Percentiles rank a stretch among this genome's conserved stretches.
phyloP scores from a whole-genome alignment of 75 land plant species.

The Pinus taeda region DNA sequence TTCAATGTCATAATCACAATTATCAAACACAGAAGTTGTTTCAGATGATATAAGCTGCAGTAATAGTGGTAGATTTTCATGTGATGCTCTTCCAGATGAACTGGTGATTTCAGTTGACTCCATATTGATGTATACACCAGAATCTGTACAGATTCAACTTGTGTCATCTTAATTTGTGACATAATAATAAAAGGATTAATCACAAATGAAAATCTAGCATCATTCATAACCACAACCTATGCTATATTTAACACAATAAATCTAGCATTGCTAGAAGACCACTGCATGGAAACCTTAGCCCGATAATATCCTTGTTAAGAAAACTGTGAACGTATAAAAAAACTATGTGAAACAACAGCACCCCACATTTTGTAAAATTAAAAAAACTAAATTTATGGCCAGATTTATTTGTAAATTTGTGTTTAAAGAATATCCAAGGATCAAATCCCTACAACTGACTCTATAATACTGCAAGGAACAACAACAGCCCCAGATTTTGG shows the following conservation, averaged over 20 bases:
- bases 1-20: not conserved
- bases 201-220: not conserved
- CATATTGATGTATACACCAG: not conserved
- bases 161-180: not conserved
- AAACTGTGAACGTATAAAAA: not conserved
- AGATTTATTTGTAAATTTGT: not conserved
- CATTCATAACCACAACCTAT: not conserved
- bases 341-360: not conserved
- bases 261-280: not conserved
- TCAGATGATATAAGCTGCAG: conserved; percentile 4
- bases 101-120: not conserved
- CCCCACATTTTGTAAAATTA: not conserved
- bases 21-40: not conserved
- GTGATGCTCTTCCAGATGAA: not conserved
- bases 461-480: not conserved
- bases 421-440: not conserved
- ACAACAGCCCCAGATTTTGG: too few relatives aligned
- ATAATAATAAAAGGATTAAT: not conserved
- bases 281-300: not conserved
- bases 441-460: not conserved
- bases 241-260: not conserved
- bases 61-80: not conserved
- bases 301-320: not conserved
- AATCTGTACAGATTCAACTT: not conserved
- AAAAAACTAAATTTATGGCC: not conserved